These are phyloP conservation scores for Chlamydomonas sp. DNA, from an alignment of 139 green algal genomes.

Conservation along the genomic window DNA sequence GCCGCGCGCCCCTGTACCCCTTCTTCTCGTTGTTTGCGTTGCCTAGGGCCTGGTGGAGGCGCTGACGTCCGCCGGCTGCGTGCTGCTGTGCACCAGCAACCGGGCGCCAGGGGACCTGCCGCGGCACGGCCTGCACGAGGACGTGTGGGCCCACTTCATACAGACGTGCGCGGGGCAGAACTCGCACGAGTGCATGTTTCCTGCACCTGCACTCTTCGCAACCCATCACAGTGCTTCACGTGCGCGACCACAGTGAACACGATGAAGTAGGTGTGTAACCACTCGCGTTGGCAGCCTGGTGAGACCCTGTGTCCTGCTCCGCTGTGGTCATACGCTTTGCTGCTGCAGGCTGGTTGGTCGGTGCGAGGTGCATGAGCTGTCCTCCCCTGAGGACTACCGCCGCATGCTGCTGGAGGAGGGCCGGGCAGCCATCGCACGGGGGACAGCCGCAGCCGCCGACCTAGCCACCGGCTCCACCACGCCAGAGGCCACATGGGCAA, in stretches of 20 bases:
- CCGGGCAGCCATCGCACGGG: neutral
- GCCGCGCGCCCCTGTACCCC: neutral
- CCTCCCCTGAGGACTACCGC: conserved; percentile 56
- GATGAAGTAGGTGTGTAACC: no score
- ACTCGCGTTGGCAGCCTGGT: no score
- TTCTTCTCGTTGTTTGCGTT: neutral
- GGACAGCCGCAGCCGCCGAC: conserved; percentile 30
- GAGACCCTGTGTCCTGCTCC: no score
- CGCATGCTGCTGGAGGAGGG: conserved; percentile 31
- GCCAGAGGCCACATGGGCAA: neutral
- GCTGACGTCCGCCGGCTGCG: conserved; percentile 56
- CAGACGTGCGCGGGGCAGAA: conserved; percentile 42
- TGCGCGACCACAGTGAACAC: no score
- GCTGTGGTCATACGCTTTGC: neutral
- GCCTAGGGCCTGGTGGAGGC: conserved; percentile 60
- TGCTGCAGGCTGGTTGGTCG: conserved; percentile 32
- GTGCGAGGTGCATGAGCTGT: conserved; percentile 58
- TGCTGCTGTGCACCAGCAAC: conserved; percentile 62
- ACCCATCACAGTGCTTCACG: no score
- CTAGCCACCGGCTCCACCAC: neutral
- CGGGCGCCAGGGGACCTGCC: conserved; percentile 50
- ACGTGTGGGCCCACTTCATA: conserved; percentile 66
- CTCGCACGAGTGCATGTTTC: no score
- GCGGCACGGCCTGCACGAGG: conserved; percentile 64
- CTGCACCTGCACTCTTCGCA: no score